Conservation (phyloP, 768 basidiomycete genomes). For the Jaapia argillacea region DNA sequence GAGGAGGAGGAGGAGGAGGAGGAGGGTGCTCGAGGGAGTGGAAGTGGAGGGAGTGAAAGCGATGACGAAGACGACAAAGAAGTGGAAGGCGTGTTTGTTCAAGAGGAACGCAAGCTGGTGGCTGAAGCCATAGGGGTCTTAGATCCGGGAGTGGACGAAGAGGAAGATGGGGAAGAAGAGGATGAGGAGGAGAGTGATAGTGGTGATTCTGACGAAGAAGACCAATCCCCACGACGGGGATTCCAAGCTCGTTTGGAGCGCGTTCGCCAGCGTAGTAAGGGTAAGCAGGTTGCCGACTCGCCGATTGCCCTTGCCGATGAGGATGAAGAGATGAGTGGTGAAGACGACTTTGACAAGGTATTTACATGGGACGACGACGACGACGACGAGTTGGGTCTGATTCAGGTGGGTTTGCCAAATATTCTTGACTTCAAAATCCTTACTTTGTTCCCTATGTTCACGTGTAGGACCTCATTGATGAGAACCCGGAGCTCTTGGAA, state of each 20-base stretch:
- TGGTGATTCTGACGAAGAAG: conserved; percentile 11
- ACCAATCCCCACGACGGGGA: conserved; percentile 19
- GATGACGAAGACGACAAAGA: conserved; percentile 13
- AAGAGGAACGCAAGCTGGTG: conserved; percentile 6
- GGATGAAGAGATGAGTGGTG: conserved; percentile 26
- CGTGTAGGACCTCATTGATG: conserved; percentile 24
- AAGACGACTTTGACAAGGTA: conserved; percentile 15
- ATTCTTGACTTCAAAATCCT: background rate
- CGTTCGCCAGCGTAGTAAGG: conserved; percentile 17
- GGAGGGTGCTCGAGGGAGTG: conserved; percentile 4
- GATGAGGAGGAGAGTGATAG: conserved; percentile 21
- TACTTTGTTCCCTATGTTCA: no score
- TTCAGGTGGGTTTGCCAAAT: background rate
- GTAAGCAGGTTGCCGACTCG: conserved; percentile 8
- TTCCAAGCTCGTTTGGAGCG: conserved; percentile 27
- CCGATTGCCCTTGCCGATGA: conserved; percentile 10
- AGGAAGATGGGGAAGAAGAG: conserved; percentile 16
- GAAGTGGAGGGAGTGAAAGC: conserved; percentile 9
- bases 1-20: conserved; percentile 18
- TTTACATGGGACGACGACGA: conserved; percentile 10
- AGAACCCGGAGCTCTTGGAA: conserved; percentile 38
- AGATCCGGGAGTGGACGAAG: conserved; percentile 12
- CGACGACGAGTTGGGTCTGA: background rate
- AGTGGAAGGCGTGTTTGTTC: conserved; percentile 7
- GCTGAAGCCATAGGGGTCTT: conserved; percentile 4